These are phyloP conservation scores for Tricholoma bakamatsutake DNA, from an alignment of 768 basidiomycete species.

Conservation along the genomic window DNA sequence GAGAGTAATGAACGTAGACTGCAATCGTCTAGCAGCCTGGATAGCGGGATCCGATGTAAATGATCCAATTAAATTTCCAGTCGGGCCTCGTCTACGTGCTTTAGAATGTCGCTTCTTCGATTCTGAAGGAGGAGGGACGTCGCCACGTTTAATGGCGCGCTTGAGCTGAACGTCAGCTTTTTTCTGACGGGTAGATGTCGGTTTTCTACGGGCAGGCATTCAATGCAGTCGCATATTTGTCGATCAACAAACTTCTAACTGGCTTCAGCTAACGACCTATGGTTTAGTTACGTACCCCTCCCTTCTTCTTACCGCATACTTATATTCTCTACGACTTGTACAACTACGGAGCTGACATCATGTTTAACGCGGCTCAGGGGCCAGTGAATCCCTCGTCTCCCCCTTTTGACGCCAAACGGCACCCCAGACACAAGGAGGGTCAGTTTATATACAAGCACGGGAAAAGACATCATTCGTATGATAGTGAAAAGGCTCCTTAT, in stretches of 20 bases:
- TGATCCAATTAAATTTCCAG: constrained; percentile 23
- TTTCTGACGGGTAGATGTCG: constrained; percentile 61
- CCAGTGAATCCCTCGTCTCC: constrained; percentile 14
- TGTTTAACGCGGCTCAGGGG: neutral
- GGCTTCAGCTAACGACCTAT: neutral
- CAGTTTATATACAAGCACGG: constrained; percentile 58
- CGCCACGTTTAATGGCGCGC: constrained; percentile 82
- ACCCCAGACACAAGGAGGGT: constrained; percentile 43
- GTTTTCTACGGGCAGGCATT: constrained; percentile 42
- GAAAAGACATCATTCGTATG: constrained; percentile 59
- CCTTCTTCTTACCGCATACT: neutral
- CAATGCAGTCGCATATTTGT: neutral
- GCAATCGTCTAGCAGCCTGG: constrained; percentile 46
- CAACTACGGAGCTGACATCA: neutral
- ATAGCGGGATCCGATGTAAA: constrained; percentile 19
- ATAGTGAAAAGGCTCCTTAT: constrained; percentile 75
- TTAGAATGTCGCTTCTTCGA: constrained; percentile 24
- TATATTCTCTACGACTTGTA: constrained; percentile 1
- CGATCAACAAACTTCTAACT: neutral
- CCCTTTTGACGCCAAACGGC: constrained; percentile 32
- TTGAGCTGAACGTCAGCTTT: constrained; percentile 72
- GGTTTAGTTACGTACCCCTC: constrained; percentile 6
- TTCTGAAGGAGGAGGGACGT: constrained; percentile 36
- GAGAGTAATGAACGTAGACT: constrained; percentile 66
- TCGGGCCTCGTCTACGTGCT: constrained; percentile 24